Conservation (phyloP, 805 yeast genomes). For the Metschnikowia koreensis region DNA sequence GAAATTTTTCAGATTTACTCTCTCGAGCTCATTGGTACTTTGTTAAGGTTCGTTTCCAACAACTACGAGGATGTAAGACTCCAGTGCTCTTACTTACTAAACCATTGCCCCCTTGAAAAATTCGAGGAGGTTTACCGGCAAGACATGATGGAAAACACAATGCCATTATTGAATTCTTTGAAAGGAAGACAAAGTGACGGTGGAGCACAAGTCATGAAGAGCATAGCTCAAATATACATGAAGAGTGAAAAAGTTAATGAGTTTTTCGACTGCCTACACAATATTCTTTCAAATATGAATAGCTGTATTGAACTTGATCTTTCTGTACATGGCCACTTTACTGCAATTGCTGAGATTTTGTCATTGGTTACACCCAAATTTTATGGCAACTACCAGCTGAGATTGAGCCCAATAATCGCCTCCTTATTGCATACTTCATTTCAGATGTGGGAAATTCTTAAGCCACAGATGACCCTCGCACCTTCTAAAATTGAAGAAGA, state of each 20-base stretch:
- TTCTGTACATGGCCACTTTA: constrained; percentile 68
- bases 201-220: constrained; percentile 67
- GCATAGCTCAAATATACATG: constrained; percentile 33
- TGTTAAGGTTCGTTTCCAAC: constrained; percentile 63
- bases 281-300: constrained; percentile 4
- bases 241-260: background rate
- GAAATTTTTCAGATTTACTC: constrained; percentile 10
- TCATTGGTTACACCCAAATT: background rate
- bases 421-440: constrained; percentile 21
- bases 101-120: constrained; percentile 9
- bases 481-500: constrained; percentile 44
- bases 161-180: constrained; percentile 33
- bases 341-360: constrained; percentile 33
- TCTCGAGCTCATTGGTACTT: constrained; percentile 32
- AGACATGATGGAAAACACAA: constrained; percentile 5
- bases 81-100: constrained; percentile 10
- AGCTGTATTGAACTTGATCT: constrained; percentile 24
- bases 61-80: constrained; percentile 75
- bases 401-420: constrained; percentile 3
- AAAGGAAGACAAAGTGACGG: constrained; percentile 71
- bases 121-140: background rate
- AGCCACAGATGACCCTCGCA: constrained; percentile 52
- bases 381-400: background rate
- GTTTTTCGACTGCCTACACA: constrained; percentile 9
- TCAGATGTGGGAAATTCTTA: constrained; percentile 44